Percentiles rank a stretch among this genome's conserved stretches.
phyloP scores from a whole-genome alignment of 371 early-diverging fungal genomes.

The Apophysomyces trapeziformis region DNA sequence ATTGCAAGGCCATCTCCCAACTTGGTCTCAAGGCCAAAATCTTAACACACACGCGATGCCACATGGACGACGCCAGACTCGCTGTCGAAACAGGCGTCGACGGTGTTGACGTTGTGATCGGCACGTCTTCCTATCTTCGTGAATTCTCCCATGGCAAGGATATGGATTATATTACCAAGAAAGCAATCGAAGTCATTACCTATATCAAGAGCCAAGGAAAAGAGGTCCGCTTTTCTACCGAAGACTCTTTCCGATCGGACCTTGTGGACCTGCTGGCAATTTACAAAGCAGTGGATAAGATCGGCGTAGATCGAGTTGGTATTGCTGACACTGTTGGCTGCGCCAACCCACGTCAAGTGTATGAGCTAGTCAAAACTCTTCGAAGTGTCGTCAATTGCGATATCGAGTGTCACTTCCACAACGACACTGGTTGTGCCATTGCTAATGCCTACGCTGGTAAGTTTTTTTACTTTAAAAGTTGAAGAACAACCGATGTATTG shows the following conservation, averaged over 20 bases:
- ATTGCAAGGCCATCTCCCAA: constrained; percentile 86
- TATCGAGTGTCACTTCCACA: constrained; percentile 97
- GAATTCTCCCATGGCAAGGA: constrained; percentile 97
- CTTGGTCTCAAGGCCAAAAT: constrained; percentile 96
- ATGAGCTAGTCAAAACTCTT: constrained; percentile 91
- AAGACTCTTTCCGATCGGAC: constrained; percentile 95
- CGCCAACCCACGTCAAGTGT: constrained; percentile 95
- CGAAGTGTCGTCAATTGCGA: constrained; percentile 93
- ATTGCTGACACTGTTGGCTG: constrained; percentile 98
- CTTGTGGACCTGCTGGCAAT: constrained; percentile 91
- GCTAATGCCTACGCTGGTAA: constrained; percentile 88
- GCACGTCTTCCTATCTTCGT: constrained; percentile 90
- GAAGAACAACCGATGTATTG: not conserved
- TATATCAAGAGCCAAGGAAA: constrained; percentile 92
- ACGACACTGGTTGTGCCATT: constrained; percentile 96
- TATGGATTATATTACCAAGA: constrained; percentile 91
- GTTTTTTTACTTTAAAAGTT: not conserved
- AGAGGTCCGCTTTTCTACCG: constrained; percentile 94
- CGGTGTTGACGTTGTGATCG: constrained; percentile 95
- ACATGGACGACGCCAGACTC: constrained; percentile 95
- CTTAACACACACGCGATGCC: constrained; percentile 92
- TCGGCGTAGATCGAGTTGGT: constrained; percentile 95
- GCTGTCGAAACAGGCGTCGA: constrained; percentile 95
- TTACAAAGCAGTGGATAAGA: constrained; percentile 93
- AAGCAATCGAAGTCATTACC: constrained; percentile 92